These are phyloP conservation scores for Solanum piurae DNA, from an alignment of 257 asterid genomes.

Conservation along the genomic window DNA sequence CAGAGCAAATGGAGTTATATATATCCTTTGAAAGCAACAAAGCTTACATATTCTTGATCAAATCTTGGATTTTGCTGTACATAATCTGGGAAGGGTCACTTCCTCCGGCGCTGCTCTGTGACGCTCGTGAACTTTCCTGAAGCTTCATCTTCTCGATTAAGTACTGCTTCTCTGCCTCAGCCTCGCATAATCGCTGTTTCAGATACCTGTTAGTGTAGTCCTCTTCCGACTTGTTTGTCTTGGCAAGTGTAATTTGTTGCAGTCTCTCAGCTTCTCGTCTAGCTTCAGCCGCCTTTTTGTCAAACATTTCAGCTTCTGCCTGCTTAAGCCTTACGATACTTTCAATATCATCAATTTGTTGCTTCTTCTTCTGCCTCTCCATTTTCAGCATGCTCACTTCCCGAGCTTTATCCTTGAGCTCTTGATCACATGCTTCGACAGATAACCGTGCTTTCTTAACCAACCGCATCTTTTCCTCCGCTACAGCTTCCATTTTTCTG, in stretches of 20 bases:
- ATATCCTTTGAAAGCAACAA: conserved; percentile 21
- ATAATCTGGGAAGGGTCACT: conserved; percentile 44
- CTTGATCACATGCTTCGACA: conserved; percentile 81
- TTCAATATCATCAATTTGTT: conserved; percentile 78
- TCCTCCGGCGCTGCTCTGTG: conserved; percentile 47
- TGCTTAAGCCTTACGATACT: conserved; percentile 76
- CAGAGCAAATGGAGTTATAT: conserved; percentile 1
- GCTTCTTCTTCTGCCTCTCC: conserved; percentile 80
- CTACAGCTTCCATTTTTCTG: conserved; percentile 79
- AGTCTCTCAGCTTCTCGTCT: conserved; percentile 88
- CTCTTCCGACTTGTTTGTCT: conserved; percentile 78
- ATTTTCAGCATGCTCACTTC: conserved; percentile 62
- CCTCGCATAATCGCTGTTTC: conserved; percentile 83
- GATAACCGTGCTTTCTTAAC: conserved; percentile 74
- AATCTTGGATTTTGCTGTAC: conserved; percentile 72
- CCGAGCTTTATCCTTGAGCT: conserved; percentile 79
- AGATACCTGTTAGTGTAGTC: conserved; percentile 86
- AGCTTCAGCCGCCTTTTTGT: conserved; percentile 81
- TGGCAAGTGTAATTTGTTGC: conserved; percentile 73
- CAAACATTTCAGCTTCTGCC: conserved; percentile 95
- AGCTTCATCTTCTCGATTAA: conserved; percentile 78
- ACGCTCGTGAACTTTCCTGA: conserved; percentile 62
- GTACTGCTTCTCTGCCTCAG: conserved; percentile 92
- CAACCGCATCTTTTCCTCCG: conserved; percentile 80
- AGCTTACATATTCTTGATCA: conserved; percentile 67